Conservation (phyloP, 805 yeast species). For the Wickerhamiella cacticola region DNA sequence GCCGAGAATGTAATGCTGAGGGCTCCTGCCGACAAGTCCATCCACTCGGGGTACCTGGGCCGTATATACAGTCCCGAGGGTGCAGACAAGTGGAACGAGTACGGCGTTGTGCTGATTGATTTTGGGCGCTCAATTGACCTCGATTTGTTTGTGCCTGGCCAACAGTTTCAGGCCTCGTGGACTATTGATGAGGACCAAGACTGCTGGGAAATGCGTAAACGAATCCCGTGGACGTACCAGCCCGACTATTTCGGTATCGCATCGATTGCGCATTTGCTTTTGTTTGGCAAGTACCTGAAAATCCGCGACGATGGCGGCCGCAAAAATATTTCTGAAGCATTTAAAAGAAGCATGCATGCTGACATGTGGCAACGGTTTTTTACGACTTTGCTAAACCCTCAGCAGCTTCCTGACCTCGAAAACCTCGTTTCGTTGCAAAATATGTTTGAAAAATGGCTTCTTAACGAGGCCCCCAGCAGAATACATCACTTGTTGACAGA, state of each 20-base stretch:
- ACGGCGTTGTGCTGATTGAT: conserved; percentile 58
- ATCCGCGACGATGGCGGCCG: conserved; percentile 21
- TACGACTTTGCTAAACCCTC: conserved; percentile 42
- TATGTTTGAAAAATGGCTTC: conserved; percentile 36
- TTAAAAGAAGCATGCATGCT: conserved; percentile 67
- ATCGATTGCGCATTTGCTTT: conserved; percentile 53
- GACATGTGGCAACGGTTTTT: conserved; percentile 62
- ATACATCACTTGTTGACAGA: conserved; percentile 6
- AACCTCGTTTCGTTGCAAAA: conserved; percentile 30
- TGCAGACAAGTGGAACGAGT: conserved; percentile 33
- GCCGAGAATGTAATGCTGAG: conserved; percentile 79
- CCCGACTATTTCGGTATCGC: conserved; percentile 81
- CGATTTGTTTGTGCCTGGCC: conserved; percentile 39
- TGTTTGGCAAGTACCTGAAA: conserved; percentile 57
- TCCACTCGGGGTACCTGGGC: conserved; percentile 27
- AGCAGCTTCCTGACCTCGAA: conserved; percentile 34
- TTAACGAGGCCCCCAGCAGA: conserved; percentile 6
- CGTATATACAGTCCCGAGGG: conserved; percentile 7
- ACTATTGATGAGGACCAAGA: conserved; percentile 48
- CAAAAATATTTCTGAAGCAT: conserved; percentile 26
- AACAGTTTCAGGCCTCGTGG: conserved; percentile 49
- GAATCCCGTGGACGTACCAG: conserved; percentile 60
- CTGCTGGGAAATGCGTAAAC: conserved; percentile 54
- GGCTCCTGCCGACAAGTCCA: conserved; percentile 27
- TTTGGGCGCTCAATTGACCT: conserved; percentile 74